Evolutionary conservation across 164 flowering plant genomes (phyloP), one percentile per base, ranked within the genome.

Genomic region (Piper betle): DNA sequence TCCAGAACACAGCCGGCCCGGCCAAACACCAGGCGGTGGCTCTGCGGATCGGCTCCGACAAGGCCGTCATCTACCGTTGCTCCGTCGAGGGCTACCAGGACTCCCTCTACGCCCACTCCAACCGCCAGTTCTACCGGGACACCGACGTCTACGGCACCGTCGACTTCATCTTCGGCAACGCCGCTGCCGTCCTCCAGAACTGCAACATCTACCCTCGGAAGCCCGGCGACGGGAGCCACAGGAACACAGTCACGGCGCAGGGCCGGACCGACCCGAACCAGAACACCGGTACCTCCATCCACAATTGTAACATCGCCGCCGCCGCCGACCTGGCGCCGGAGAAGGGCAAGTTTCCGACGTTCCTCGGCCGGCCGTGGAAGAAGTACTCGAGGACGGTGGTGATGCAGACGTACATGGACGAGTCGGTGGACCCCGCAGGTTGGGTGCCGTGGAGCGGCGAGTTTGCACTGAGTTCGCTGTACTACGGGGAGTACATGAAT

Each of bases 331-430:
- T 86, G 39, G 65, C 58, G 11, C 57, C 71, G 0, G 77, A 75
- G 7, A 15, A 52, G 60, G 40, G 40, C 1, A 10, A 43, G n/a
- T 4, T 11, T 42, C 42, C 42, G 12, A 86, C 84, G 0, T 86
- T 68, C 67, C 78, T 88, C 0, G 93, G 96, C 3, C 59, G 96
- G 71, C 93, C 93, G 0, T 88, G 96, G 91, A 82, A 82, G 77
- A 52, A 58, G 16, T 86, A 77, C 62, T 86, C 93, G 0, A 84
- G 86, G 0, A 88, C 96, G 0, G 61, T 86, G 0, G 62, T 5
- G 62, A 71, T 84, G 70, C 56, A 68, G 0, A 72, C 77, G 0
- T 56, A 18, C 38, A 39, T 88, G 62, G 84, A 70, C 0, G 60
- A 71, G 55, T 73, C 82, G 20, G 75, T 88, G 3, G 54, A 76